Conservation (phyloP, 805 yeast species). For the Starmerella sirachaensis region DNA sequence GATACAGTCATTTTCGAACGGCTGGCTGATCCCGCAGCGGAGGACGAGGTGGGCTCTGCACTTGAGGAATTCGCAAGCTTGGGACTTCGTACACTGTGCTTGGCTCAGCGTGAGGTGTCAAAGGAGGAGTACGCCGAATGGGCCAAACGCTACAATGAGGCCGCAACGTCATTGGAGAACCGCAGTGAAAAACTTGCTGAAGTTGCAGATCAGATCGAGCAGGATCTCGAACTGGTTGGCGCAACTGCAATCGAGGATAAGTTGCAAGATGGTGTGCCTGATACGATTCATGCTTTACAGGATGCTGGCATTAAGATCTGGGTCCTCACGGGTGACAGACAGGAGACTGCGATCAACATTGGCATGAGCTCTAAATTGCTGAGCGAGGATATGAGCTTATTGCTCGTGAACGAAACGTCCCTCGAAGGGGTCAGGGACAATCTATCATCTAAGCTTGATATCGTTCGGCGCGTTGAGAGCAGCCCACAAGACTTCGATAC, state of each 20-base stretch:
- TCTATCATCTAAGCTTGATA: slow-evolving; percentile 53
- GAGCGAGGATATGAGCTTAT: slow-evolving; percentile 89
- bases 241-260: slow-evolving; percentile 99
- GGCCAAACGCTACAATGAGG: slow-evolving; percentile 55
- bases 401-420: slow-evolving; percentile 77
- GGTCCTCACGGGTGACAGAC: slow-evolving; percentile 97
- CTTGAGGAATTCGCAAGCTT: slow-evolving; percentile 94
- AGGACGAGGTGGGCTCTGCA: slow-evolving; percentile 73
- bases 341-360: slow-evolving; percentile 95
- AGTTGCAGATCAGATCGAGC: slow-evolving; percentile 82
- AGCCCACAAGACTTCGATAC: slow-evolving; percentile 65
- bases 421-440: slow-evolving; percentile 67
- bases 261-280: slow-evolving; percentile 96
- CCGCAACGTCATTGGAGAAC: slow-evolving; percentile 68
- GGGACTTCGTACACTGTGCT: slow-evolving; percentile 87
- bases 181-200: slow-evolving; percentile 69
- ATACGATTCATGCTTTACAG: slow-evolving; percentile 86
- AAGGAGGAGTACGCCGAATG: slow-evolving; percentile 68
- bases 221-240: slow-evolving; percentile 67
- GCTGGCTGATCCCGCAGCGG: slow-evolving; percentile 34
- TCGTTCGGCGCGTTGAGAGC: slow-evolving; percentile 5
- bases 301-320: slow-evolving; percentile 95
- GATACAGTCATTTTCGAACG: slow-evolving; percentile 92
- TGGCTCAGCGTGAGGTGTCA: slow-evolving; percentile 71
- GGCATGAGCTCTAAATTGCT: slow-evolving; percentile 95